Evolutionary conservation across 495 filamentous ascomycete genomes (phyloP), one percentile per base, ranked within the genome.

Genomic region (Melanomma pulvis-pyrius): DNA sequence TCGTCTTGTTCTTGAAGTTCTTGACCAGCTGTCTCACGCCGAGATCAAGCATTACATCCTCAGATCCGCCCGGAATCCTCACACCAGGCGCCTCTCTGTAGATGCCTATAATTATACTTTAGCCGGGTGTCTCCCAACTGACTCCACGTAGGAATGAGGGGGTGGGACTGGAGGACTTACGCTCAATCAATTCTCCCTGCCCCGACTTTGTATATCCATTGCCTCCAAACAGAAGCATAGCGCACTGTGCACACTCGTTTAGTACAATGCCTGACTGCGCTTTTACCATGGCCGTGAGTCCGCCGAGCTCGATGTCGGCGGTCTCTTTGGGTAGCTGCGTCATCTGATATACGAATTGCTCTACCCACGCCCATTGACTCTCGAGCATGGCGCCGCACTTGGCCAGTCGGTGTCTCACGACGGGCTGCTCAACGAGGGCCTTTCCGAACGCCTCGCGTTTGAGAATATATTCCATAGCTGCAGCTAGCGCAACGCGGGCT

Each of bases 391-490:
- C 87, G 2, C 89, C 90, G 9, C 83, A 83, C 69, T 88, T 90
- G 13, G 88, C 88, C 8, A 92, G 78, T 34, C 88, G 79, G 74
- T 92, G 85, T 15, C 90, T 76, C 36, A 92, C 88, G 0, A 92
- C 88, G 0, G 88, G 83, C 73, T 91, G 88, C 41, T 90, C 87
- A 73, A 91, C 83, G 3, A 92, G 79, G 12, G 86, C 78, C 76
- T 90, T 90, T 0, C 88, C 87, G 69, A 92, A 92, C 8, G 89
- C 88, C 75, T 92, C 89, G 2, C 89, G 82, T 76, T 87, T 87
- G 64, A 92, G 69, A 39, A 82, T 82, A 74, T 92, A 91, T 12
- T 84, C 83, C 63, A 91, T 88, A 0, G 90, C 88, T 0, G 85
- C 68, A 24, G 81, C 74, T 6, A 92, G 78, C 9, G 87, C 88